These are phyloP conservation scores for Candida michaelii DNA, from an alignment of 805 yeast species.

Conservation along the genomic window DNA sequence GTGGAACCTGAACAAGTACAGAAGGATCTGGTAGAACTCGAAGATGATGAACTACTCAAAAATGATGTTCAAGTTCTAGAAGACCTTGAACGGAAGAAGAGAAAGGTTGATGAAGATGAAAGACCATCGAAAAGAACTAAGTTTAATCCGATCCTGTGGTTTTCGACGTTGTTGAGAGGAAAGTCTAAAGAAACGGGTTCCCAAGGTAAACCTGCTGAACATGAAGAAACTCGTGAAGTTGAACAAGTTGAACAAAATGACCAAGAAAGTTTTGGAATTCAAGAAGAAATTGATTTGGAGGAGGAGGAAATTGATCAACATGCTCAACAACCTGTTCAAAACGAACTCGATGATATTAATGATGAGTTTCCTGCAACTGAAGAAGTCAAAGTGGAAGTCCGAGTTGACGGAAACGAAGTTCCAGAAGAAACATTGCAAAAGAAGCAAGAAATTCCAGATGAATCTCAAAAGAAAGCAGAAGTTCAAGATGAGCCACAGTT, in stretches of 20 bases:
- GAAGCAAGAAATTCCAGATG: no score
- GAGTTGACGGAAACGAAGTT: neutral
- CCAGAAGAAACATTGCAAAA: constrained; percentile 1
- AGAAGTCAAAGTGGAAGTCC: neutral
- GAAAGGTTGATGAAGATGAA: neutral
- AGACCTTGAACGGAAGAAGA: neutral
- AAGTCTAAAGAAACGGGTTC: neutral
- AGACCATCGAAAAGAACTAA: neutral
- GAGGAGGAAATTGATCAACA: neutral
- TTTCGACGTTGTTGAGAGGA: neutral
- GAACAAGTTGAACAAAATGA: no score
- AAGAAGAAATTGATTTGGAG: neutral
- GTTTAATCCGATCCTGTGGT: constrained; percentile 5
- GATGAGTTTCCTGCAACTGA: no score
- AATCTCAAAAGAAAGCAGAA: no score
- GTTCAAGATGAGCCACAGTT: neutral
- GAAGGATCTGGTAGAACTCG: neutral
- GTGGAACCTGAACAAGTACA: no score
- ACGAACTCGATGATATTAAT: no score
- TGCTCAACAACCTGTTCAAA: no score
- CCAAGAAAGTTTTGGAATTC: neutral
- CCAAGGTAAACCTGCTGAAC: neutral
- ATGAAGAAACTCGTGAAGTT: neutral
- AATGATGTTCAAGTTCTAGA: no score
- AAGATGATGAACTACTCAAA: no score